A percentile compares a stretch with the other conserved stretches of the same genome.
phyloP scores from a whole-genome alignment of 176 grass and related monocot genomes.

The Eleusine coracana region DNA sequence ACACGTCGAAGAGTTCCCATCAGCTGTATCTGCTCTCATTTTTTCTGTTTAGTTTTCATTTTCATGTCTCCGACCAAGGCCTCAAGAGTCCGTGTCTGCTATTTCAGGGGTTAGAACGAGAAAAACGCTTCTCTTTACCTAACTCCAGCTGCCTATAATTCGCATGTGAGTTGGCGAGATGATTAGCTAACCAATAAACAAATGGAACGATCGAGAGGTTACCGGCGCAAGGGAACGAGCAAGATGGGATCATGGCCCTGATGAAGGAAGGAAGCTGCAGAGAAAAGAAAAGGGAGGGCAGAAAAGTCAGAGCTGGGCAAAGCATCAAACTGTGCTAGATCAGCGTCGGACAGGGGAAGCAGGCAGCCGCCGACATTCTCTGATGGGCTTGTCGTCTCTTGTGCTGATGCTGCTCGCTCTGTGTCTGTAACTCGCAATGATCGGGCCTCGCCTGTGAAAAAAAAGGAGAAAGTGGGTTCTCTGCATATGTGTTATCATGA shows the following conservation, averaged over 20 bases:
- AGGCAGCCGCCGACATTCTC: conserved; percentile 36
- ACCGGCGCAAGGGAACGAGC: background rate
- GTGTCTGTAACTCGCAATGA: no score
- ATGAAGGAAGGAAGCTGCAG: background rate
- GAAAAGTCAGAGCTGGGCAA: conserved; percentile 23
- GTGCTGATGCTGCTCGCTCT: background rate
- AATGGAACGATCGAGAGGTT: background rate
- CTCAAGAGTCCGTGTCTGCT: background rate
- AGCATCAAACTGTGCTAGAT: background rate
- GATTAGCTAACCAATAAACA: conserved; percentile 24
- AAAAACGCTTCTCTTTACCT: conserved; percentile 34
- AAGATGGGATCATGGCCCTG: conserved; percentile 38
- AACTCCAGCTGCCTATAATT: conserved; percentile 32
- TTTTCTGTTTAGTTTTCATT: no score
- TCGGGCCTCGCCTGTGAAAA: background rate
- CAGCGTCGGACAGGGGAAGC: background rate
- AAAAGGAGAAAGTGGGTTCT: background rate
- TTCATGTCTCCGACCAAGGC: background rate
- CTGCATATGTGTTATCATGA: conserved; percentile 14
- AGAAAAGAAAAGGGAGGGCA: no score
- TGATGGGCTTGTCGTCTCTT: conserved; percentile 8
- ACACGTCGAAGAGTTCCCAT: background rate
- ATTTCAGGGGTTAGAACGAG: background rate
- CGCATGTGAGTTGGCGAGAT: conserved; percentile 42
- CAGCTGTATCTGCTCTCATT: no score